Base-by-base conservation (phyloP, 2,329 filamentous ascomycete genomes). In the Ophiostoma sp. region DNA sequence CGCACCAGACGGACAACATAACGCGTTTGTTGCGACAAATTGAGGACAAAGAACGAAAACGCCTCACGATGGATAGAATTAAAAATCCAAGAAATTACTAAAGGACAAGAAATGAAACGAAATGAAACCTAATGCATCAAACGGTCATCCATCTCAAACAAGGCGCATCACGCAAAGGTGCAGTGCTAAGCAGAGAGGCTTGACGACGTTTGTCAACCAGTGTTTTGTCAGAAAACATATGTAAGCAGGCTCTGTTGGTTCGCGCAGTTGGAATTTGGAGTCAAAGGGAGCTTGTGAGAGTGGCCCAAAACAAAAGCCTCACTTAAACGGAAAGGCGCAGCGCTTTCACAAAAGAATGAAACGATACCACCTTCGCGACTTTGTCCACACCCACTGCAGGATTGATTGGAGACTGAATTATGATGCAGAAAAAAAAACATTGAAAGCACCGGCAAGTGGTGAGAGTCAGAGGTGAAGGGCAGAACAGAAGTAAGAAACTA, bases 171-270 rank as follows among this genome's bases (percentile, higher is more conserved):
- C 33, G 59, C 42, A 64, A 42, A 25, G 31, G 33, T 11, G 11
- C 11, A 25, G 22, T 64, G 33, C 33, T 64, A 39, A 64, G 36
- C n/a, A 64, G 59, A 42, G 59, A 17, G 39, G 15, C 12, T n/a
- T 22, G 63, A n/a, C 15, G 63, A 6, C 63, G 39, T 69, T 69
- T 69, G 64, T 52, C 64, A 69, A 45, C 64, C 28, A 50, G 28
- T 9, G 64, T 69, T 69, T 69, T 69, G 64, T 69, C 64, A 61
- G 69, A 71, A 11, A 33, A 15, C n/a, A 48, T 31, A 63, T 25
- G 39, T 52, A 63, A 71, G 39, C 48, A 63, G n/a, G 7, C 50
- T 55, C 12, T 55, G 11, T 19, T 48, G 42, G 42, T 48, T 19
- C 39, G 55, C 55, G 25, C 28, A 33, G 25, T 33, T 59, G 22